A percentile compares a stretch with the other conserved stretches of the same genome.
phyloP scores from a whole-genome alignment of 1,139 yeast species.

The Taphrina pruni region DNA sequence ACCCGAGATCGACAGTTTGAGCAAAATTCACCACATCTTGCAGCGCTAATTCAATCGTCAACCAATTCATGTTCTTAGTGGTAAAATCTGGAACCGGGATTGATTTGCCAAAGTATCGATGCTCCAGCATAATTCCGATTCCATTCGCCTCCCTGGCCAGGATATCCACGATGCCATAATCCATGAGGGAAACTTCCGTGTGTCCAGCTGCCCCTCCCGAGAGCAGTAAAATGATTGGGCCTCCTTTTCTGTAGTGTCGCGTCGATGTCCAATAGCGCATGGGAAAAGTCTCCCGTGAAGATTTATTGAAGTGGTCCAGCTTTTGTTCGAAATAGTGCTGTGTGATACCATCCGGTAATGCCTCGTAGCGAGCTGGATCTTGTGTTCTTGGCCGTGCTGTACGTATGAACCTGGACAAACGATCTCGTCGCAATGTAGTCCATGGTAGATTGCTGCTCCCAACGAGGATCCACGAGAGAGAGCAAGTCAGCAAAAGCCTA shows the following conservation, averaged over 20 bases:
- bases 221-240: constrained; percentile 1
- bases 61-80: constrained; percentile 7
- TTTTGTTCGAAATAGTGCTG: constrained; percentile 10
- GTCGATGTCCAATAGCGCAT: constrained; percentile 2
- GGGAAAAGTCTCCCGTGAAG: background rate
- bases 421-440: too few species aligned
- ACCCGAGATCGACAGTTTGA: constrained; percentile 8
- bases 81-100: constrained; percentile 1
- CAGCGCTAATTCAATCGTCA: constrained; percentile 4
- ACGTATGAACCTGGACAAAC: too few species aligned
- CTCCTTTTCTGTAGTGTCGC: constrained; percentile 11
- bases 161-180: constrained; percentile 12
- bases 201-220: background rate
- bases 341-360: background rate
- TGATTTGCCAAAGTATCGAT: constrained; percentile 15
- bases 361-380: too few species aligned
- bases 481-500: too few species aligned
- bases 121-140: background rate
- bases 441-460: too few species aligned
- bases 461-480: too few species aligned
- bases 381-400: background rate
- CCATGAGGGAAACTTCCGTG: background rate
- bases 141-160: background rate
- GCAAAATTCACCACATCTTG: constrained; percentile 3
- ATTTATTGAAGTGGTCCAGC: background rate